These are phyloP conservation scores for Calonectria pseudoturangicola DNA, from an alignment of 2,329 filamentous ascomycete genomes.

Conservation along the genomic window DNA sequence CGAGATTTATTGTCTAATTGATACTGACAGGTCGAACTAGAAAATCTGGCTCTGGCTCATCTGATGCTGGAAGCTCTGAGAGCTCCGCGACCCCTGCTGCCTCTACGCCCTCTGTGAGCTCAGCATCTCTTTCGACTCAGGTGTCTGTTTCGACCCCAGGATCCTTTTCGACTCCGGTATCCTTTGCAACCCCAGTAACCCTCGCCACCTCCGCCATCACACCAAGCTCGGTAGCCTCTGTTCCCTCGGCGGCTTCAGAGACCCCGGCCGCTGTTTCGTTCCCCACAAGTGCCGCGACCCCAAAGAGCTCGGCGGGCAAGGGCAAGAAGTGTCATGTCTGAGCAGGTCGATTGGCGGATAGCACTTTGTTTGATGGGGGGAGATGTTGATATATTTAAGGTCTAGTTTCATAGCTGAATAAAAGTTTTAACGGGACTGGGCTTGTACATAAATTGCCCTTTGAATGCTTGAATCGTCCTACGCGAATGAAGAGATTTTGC, in stretches of 20 bases:
- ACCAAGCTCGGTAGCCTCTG: neutral
- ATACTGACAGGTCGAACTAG: neutral
- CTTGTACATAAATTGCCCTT: too few relatives aligned
- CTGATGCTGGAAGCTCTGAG: neutral
- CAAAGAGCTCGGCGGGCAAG: neutral
- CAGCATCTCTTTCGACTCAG: neutral
- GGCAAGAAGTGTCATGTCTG: slow-evolving; percentile 11
- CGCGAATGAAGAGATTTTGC: too few relatives aligned
- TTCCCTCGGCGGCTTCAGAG: neutral
- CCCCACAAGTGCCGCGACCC: neutral
- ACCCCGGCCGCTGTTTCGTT: neutral
- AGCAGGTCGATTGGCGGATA: neutral
- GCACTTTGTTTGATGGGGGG: neutral
- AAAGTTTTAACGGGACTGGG: neutral
- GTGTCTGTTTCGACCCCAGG: neutral
- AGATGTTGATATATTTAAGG: neutral
- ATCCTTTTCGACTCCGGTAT: neutral
- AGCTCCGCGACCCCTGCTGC: neutral
- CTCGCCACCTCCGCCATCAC: neutral
- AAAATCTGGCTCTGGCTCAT: slow-evolving; percentile 3
- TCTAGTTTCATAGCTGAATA: neutral
- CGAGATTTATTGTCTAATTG: neutral
- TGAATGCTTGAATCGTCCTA: too few relatives aligned
- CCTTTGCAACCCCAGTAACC: slow-evolving; percentile 3
- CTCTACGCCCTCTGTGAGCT: neutral